Evolutionary conservation across 345 rosid species (phyloP), one percentile per base, ranked within the genome.

Genomic region (Raphanus raphanistrum): DNA sequence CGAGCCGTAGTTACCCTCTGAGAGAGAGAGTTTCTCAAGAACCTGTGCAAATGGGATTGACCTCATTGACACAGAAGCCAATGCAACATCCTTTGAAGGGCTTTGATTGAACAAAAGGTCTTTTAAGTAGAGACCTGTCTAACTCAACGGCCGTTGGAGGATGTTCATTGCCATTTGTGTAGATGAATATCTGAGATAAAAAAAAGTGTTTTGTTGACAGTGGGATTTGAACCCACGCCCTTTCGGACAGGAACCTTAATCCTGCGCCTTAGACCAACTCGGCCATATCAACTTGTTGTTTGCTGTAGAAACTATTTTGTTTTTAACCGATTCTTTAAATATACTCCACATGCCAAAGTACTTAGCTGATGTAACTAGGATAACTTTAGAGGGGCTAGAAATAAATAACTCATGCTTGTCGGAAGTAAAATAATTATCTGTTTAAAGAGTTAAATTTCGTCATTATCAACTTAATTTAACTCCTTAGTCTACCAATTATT

Each of bases 251-350:
- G 93, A 90, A 93, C 98, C 99, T 90, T 90, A 91, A 92, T 90
- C 96, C 90, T 90, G 93, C 96, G 93, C 94, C 97, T 91, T 90
- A 88, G 90, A 89, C 98, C 94, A 90, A 95, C 96, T 90, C 96
- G 92, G 97, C 97, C 97, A 89, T 90, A 88, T 87, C 91, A 86
- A 90, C 95, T 11, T 54, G 31, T 9, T 64, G 29, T 33, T 2
- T 1, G 8, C 0, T 35, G 4, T 1, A 6, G 41, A 32, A 57
- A 4, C 4, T n/a, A 45, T 2, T 5, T 11, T 50, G 5, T 0
- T 50, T 4, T 6, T 50, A 50, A 5, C 9, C 8, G 8, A 17
- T 17, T 0, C 0, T 8, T 57, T 0, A 8, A 8, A 21, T 25
- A 57, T 43, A 10, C 25, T 15, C 58, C 25, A 43, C 8, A 6